These are phyloP conservation scores for Bipolaris gigantea DNA, from an alignment of 2,329 filamentous ascomycete species.

Conservation along the genomic window DNA sequence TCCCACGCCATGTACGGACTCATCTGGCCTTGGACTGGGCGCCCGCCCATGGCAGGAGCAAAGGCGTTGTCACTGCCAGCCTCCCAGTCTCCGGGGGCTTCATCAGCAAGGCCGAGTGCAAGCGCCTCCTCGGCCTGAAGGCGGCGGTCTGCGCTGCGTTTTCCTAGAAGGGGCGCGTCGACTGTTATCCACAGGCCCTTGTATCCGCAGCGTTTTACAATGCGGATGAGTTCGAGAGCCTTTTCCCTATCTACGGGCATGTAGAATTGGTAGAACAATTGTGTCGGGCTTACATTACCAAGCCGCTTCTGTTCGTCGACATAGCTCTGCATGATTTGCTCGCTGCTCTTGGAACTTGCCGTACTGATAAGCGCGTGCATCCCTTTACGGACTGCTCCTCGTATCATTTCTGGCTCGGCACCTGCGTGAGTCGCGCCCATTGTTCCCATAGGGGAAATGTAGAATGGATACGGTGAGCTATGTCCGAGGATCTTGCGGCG, in stretches of 20 bases:
- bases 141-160: slow-evolving; percentile 40
- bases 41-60: slow-evolving; percentile 60
- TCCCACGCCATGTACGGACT: slow-evolving; percentile 54
- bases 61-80: slow-evolving; percentile 57
- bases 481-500: slow-evolving; percentile 41
- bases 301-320: slow-evolving; percentile 29
- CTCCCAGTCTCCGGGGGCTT: slow-evolving; percentile 56
- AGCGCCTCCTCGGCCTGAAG: slow-evolving; percentile 54
- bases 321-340: slow-evolving; percentile 40
- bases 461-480: slow-evolving; percentile 42
- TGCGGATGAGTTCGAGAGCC: slow-evolving; percentile 37
- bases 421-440: slow-evolving; percentile 40
- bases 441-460: slow-evolving; percentile 45
- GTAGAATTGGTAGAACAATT: slow-evolving; percentile 43
- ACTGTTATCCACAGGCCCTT: slow-evolving; percentile 45
- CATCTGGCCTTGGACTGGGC: slow-evolving; percentile 31
- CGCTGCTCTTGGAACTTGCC: slow-evolving; percentile 35
- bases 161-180: slow-evolving; percentile 41
- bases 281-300: slow-evolving; percentile 31
- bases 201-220: slow-evolving; percentile 37
- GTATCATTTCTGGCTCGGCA: slow-evolving; percentile 43
- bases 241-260: slow-evolving; percentile 40
- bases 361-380: slow-evolving; percentile 43
- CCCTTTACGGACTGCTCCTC: slow-evolving; percentile 40
- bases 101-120: slow-evolving; percentile 55